Conservation (phyloP, 345 rosid genomes). For the Cochlearia excelsa region DNA sequence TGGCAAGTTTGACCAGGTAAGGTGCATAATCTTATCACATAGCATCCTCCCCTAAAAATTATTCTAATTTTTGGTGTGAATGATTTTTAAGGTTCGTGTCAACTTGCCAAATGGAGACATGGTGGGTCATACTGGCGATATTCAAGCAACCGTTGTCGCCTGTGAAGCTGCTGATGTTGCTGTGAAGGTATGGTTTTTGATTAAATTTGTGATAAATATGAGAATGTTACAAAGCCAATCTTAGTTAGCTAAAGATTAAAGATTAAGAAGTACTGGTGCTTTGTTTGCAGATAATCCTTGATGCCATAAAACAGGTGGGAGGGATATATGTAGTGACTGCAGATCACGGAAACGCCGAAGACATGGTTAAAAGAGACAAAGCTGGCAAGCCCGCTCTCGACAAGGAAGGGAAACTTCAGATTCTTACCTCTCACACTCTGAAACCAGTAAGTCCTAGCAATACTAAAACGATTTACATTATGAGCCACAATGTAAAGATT, state of each 20-base stretch:
- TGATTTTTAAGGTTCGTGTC: slow-evolving; percentile 63
- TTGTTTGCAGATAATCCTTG: slow-evolving; percentile 70
- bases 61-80: slow-evolving; percentile 5
- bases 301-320: slow-evolving; percentile 74
- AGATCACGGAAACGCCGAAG: slow-evolving; percentile 98
- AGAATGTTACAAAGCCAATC: not conserved
- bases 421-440: slow-evolving; percentile 95
- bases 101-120: slow-evolving; percentile 91
- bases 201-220: not conserved
- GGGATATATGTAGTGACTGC: slow-evolving; percentile 94
- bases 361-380: slow-evolving; percentile 96
- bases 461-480: not conserved
- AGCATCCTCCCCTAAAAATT: not conserved
- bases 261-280: slow-evolving; percentile 8
- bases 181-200: slow-evolving; percentile 57
- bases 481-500: not conserved
- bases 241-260: slow-evolving; percentile 1
- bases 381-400: slow-evolving; percentile 66
- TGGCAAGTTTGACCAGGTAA: slow-evolving; percentile 82
- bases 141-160: slow-evolving; percentile 75
- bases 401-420: slow-evolving; percentile 80
- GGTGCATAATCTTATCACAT: slow-evolving; percentile 8
- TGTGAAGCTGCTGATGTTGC: slow-evolving; percentile 93
- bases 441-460: slow-evolving; percentile 60
- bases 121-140: slow-evolving; percentile 98